These are phyloP conservation scores for Wickerhamiella alocasiicola DNA, from an alignment of 805 yeast species.

Conservation along the genomic window DNA sequence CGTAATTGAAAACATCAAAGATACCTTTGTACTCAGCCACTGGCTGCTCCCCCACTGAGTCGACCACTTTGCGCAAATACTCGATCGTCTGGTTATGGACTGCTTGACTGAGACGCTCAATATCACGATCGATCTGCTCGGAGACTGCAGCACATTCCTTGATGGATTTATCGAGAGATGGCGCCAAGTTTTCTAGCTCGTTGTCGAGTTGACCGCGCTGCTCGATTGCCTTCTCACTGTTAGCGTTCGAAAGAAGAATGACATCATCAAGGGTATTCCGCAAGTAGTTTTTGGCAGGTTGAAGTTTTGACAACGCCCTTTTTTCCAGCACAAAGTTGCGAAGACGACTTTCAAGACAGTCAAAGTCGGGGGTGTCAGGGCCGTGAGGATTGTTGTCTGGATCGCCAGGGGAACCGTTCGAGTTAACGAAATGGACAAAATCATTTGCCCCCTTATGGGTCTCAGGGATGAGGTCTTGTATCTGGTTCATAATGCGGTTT, in stretches of 20 bases:
- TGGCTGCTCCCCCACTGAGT: slow-evolving; percentile 39
- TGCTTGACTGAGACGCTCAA: slow-evolving; percentile 47
- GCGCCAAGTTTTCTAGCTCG: slow-evolving; percentile 47
- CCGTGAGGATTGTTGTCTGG: slow-evolving; percentile 21
- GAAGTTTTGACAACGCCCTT: slow-evolving; percentile 72
- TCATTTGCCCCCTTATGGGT: slow-evolving; percentile 80
- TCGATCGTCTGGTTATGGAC: slow-evolving; percentile 51
- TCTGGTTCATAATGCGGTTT: slow-evolving; percentile 68
- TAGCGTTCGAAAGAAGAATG: slow-evolving; percentile 45
- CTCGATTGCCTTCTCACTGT: slow-evolving; percentile 40
- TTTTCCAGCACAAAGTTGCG: slow-evolving; percentile 81
- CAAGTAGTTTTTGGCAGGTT: slow-evolving; percentile 87
- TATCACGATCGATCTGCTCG: slow-evolving; percentile 46
- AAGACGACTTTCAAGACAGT: slow-evolving; percentile 68
- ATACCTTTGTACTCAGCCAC: slow-evolving; percentile 50
- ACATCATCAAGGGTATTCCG: slow-evolving; percentile 58
- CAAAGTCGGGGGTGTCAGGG: slow-evolving; percentile 39
- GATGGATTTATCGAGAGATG: slow-evolving; percentile 46
- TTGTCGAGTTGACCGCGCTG: slow-evolving; percentile 37
- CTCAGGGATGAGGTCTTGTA: slow-evolving; percentile 74
- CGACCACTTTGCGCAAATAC: slow-evolving; percentile 40
- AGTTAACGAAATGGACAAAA: slow-evolving; percentile 84
- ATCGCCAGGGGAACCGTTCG: slow-evolving; percentile 30
- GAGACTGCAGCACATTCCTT: slow-evolving; percentile 41
- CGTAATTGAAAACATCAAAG: slow-evolving; percentile 54